Evolutionary conservation across 495 filamentous ascomycete species (phyloP).

Genomic region (Massariosphaeria phaeospora): DNA sequence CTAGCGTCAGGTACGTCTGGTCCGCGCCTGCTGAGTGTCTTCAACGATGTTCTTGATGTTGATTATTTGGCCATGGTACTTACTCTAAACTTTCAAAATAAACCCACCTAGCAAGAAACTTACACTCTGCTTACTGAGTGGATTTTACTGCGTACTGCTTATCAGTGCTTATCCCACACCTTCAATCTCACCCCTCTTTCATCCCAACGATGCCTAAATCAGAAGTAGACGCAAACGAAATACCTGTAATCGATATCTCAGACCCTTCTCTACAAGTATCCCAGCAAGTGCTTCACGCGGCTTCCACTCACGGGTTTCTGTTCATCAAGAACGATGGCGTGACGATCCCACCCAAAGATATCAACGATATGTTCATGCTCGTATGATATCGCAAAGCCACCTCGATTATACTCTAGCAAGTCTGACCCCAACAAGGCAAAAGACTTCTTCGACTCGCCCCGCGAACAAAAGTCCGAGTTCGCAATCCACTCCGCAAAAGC

Average conservation of each 20-base stretch:
- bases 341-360: slow-evolving; percentile 57
- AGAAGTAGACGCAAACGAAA: slow-evolving; percentile 48
- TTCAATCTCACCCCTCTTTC: background rate
- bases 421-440: too few species aligned
- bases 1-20: slow-evolving; percentile 5
- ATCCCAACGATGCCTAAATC: slow-evolving; percentile 18
- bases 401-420: too few species aligned
- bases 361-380: slow-evolving; percentile 70
- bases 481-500: slow-evolving; percentile 59
- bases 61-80: too few species aligned
- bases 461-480: slow-evolving; percentile 67
- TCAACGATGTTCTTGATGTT: background rate
- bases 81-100: too few species aligned
- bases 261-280: slow-evolving; percentile 51
- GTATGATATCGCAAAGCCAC: too few species aligned
- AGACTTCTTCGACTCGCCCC: slow-evolving; percentile 73
- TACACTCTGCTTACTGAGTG: too few species aligned
- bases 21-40: background rate
- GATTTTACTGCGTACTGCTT: too few species aligned
- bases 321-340: slow-evolving; percentile 71
- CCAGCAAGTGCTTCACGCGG: slow-evolving; percentile 70
- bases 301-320: slow-evolving; percentile 76
- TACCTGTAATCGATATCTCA: slow-evolving; percentile 79
- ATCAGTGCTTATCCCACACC: too few species aligned
- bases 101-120: too few species aligned